Evolutionary conservation across 495 filamentous ascomycete species (phyloP).

Genomic region (Lophiotrema nucula): DNA sequence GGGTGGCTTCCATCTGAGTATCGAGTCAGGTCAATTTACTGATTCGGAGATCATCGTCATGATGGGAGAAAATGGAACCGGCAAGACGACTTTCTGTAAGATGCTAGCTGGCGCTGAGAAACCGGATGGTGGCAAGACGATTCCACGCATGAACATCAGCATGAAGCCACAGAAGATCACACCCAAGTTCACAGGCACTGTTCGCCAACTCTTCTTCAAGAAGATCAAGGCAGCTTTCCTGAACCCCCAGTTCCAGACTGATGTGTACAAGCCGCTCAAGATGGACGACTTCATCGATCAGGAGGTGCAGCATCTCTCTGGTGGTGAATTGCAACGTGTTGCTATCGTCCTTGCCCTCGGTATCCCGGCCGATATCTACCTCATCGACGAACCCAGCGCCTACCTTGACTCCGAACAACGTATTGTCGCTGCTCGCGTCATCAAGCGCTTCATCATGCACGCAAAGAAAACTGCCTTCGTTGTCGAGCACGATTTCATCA

Average conservation of each 20-base stretch:
- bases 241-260: constrained; percentile 96
- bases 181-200: constrained; percentile 94
- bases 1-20: constrained; percentile 78
- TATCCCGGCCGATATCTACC: constrained; percentile 94
- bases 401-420: constrained; percentile 98
- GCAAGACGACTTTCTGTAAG: constrained; percentile 96
- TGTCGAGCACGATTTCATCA: constrained; percentile 99
- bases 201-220: constrained; percentile 92
- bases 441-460: constrained; percentile 99
- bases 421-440: constrained; percentile 93
- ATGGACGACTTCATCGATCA: constrained; percentile 99
- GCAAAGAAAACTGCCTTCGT: constrained; percentile 98
- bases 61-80: constrained; percentile 98
- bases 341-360: constrained; percentile 95
- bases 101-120: constrained; percentile 91
- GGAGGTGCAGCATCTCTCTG: constrained; percentile 96
- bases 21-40: constrained; percentile 84
- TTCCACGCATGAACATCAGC: constrained; percentile 93
- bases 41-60: constrained; percentile 98
- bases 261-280: constrained; percentile 97
- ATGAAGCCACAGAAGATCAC: constrained; percentile 99
- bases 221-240: constrained; percentile 96
- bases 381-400: constrained; percentile 78
- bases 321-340: constrained; percentile 98
- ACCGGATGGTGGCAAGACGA: constrained; percentile 70